Base-by-base conservation (phyloP, 441 rosid genomes). In the Erodium chrysanthum region DNA sequence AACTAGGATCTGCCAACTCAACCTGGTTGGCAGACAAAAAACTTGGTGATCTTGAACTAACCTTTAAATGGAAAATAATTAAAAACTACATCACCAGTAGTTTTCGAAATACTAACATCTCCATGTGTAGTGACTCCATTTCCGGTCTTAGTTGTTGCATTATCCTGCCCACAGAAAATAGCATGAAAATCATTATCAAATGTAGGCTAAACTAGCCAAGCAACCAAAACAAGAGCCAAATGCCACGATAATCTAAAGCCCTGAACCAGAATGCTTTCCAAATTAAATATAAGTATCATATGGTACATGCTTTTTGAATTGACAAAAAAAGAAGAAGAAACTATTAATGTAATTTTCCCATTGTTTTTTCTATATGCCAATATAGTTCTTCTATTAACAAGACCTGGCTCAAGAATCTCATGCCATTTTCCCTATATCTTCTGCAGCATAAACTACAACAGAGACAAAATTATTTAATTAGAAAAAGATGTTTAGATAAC, bases 1-100 rank as follows among this genome's bases (percentile, higher is more conserved):
- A 83, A 81, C 76, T 81, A 33, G 76, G 87, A 80, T 85, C 96
- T 66, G 80, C 84, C 63, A 77, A 68, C 69, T 89, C 92, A 75
- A 76, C 86, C 96, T 87, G 92, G 66, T 67, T 8, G 52, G 74
- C 64, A 67, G 58, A 77, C 52, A 54, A 73, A 78, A 74, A 59
- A 58, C 72, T 66, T 66, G 23, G 68, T 72, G 58, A 76, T 27
- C 44, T 35, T n/a, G 33, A 60, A 48, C 66, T 25, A 69, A 50
- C 46, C 59, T 66, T 15, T 54, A 69, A 76, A 70, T 46, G 31
- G 70, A 20, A 66, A 71, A 68, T 25, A 31, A 46, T 58, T 50
- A 60, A 70, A 70, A 71, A 71, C 69, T 76, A 74, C 64, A 75
- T 68, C 70, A 73, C 48, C 64, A 74, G 67, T 62, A 66, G 70